These are phyloP conservation scores for Aspergillus texensis DNA, from an alignment of 2,329 filamentous ascomycete genomes.

Conservation along the genomic window DNA sequence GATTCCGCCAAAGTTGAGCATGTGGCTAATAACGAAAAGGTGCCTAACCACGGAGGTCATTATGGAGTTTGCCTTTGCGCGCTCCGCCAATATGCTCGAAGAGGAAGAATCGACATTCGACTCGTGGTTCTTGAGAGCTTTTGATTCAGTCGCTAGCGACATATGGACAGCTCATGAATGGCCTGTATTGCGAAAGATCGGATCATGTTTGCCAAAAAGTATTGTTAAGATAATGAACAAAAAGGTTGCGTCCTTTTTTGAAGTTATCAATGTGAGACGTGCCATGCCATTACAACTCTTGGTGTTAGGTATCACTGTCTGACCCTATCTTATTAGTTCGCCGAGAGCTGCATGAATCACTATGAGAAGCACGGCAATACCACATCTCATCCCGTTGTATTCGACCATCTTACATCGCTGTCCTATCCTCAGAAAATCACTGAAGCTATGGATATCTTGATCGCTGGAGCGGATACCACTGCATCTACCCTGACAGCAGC, in stretches of 20 bases:
- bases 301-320: neutral
- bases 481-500: slow-evolving; percentile 13
- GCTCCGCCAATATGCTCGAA: slow-evolving; percentile 8
- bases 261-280: neutral
- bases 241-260: neutral
- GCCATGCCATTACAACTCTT: neutral
- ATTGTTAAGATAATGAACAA: neutral
- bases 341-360: slow-evolving; percentile 7
- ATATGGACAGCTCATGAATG: neutral
- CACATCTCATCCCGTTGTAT: slow-evolving; percentile 12
- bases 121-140: slow-evolving; percentile 6
- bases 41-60: slow-evolving; percentile 11
- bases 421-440: slow-evolving; percentile 6
- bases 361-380: slow-evolving; percentile 4
- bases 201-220: neutral
- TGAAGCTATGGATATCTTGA: slow-evolving; percentile 13
- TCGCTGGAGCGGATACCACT: slow-evolving; percentile 16
- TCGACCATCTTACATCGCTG: slow-evolving; percentile 6
- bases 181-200: neutral
- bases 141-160: neutral
- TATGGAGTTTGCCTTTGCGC: slow-evolving; percentile 12
- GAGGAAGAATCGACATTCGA: neutral
- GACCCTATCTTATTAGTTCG: neutral
- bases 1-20: neutral
- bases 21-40: neutral